phyloP scores from a whole-genome alignment of 768 basidiomycete species.

The Cystofilobasidium macerans region DNA sequence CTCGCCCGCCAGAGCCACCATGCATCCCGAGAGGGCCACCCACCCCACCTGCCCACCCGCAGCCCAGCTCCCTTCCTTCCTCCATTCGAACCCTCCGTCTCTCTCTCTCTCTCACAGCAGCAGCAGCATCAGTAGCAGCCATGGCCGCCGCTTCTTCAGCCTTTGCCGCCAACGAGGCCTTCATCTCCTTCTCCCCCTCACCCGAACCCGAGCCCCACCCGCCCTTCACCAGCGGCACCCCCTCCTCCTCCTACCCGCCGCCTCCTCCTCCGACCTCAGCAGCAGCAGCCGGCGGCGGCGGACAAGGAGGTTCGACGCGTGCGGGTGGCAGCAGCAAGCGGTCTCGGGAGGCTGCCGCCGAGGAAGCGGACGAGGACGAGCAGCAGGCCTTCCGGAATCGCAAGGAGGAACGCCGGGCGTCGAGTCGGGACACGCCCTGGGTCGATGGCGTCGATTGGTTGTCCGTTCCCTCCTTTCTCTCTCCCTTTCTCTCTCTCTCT shows the following conservation, averaged over 20 bases:
- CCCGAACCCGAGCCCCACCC: conserved; percentile 15
- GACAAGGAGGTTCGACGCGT: too few species aligned
- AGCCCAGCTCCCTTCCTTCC: too few species aligned
- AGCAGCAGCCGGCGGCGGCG: background rate
- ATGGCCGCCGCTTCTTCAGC: background rate
- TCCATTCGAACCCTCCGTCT: too few species aligned
- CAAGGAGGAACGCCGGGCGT: conserved; percentile 18
- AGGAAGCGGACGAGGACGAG: conserved; percentile 13
- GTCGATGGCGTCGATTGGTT: conserved; percentile 59
- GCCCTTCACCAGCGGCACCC: background rate
- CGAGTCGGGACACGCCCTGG: conserved; percentile 52
- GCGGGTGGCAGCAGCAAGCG: conserved; percentile 13
- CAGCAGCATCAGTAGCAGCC: background rate
- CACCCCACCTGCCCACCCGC: too few species aligned
- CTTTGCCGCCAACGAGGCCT: conserved; percentile 9
- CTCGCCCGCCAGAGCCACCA: too few species aligned
- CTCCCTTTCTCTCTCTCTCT: background rate
- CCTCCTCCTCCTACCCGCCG: background rate
- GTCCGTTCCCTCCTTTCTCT: background rate
- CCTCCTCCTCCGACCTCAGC: background rate
- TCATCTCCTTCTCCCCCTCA: conserved; percentile 22
- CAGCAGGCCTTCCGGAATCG: conserved; percentile 16
- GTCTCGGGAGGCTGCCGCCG: background rate
- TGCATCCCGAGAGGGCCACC: too few species aligned
- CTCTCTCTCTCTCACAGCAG: too few species aligned